Conservation (phyloP, 257 asterid species). For the Ajuga chamaepitys region DNA sequence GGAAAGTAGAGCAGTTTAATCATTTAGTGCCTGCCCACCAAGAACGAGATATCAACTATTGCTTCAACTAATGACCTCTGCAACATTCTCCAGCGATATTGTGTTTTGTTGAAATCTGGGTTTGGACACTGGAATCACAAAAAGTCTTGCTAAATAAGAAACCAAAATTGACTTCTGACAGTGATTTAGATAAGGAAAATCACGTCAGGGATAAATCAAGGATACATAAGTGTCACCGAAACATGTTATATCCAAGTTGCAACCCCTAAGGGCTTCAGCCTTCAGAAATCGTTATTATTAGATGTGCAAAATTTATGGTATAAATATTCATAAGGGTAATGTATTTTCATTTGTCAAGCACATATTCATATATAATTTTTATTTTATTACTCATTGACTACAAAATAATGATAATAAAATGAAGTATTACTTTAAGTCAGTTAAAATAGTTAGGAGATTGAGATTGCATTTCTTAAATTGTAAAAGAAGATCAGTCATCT, state of each 20-base stretch:
- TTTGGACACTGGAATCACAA: slow-evolving; percentile 75
- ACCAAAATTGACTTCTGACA: neutral
- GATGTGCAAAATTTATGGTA: too few relatives aligned
- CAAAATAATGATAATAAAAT: too few relatives aligned
- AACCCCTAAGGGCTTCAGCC: neutral
- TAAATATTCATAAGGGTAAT: too few relatives aligned
- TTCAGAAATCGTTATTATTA: too few relatives aligned
- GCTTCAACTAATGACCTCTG: slow-evolving; percentile 89
- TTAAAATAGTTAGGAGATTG: too few relatives aligned
- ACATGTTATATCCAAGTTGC: neutral
- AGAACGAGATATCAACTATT: slow-evolving; percentile 46
- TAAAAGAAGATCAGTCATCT: too few relatives aligned
- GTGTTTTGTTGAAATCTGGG: slow-evolving; percentile 90
- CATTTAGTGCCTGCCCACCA: slow-evolving; percentile 61
- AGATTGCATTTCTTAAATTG: too few relatives aligned
- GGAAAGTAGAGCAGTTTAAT: neutral
- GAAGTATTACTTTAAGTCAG: too few relatives aligned
- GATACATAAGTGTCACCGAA: neutral
- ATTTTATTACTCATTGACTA: too few relatives aligned
- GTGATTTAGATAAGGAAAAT: neutral
- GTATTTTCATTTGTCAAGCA: too few relatives aligned
- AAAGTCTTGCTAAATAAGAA: slow-evolving; percentile 11
- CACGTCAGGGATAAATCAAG: neutral
- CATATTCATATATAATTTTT: too few relatives aligned
- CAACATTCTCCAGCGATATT: slow-evolving; percentile 82